These are phyloP conservation scores for Zymoseptoria pseudotritici DNA, from an alignment of 2,329 filamentous ascomycete species.

Conservation along the genomic window DNA sequence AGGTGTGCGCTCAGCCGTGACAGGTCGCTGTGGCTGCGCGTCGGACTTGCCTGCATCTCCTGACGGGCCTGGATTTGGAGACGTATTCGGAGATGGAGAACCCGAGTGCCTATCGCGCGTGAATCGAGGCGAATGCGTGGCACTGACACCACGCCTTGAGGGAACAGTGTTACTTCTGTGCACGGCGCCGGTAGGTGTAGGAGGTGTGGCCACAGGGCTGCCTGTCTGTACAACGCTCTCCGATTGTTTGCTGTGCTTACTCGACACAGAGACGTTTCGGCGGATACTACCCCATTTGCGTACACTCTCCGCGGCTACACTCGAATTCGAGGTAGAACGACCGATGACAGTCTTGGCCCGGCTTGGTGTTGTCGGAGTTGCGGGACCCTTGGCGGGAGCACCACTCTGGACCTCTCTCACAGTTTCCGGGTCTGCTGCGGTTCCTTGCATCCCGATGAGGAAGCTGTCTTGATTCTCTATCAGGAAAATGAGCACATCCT, in stretches of 20 bases:
- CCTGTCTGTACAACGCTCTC: constrained; percentile 63
- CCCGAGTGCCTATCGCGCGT: constrained; percentile 45
- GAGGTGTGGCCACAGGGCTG: constrained; percentile 42
- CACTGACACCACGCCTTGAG: constrained; percentile 65
- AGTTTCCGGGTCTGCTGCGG: constrained; percentile 83
- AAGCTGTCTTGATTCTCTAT: constrained; percentile 99
- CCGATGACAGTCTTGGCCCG: constrained; percentile 52
- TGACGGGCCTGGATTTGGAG: constrained; percentile 6
- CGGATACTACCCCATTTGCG: constrained; percentile 72
- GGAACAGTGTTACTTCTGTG: constrained; percentile 86
- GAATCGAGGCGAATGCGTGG: constrained; percentile 60
- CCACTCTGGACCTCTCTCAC: constrained; percentile 64
- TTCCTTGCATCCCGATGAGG: constrained; percentile 95
- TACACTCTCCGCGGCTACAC: constrained; percentile 79
- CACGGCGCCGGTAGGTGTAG: constrained; percentile 43
- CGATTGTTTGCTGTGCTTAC: constrained; percentile 72
- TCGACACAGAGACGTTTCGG: constrained; percentile 86
- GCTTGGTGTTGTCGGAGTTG: constrained; percentile 34
- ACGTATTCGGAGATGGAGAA: constrained; percentile 41
- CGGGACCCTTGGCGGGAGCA: constrained; percentile 45
- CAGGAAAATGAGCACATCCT: constrained; percentile 93
- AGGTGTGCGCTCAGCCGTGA: background rate
- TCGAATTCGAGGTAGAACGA: constrained; percentile 79
- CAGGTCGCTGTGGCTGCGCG: background rate
- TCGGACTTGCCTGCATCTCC: constrained; percentile 1